phyloP scores from a whole-genome alignment of 352 stramenopile genomes.

The Phytophthora pluvialis region DNA sequence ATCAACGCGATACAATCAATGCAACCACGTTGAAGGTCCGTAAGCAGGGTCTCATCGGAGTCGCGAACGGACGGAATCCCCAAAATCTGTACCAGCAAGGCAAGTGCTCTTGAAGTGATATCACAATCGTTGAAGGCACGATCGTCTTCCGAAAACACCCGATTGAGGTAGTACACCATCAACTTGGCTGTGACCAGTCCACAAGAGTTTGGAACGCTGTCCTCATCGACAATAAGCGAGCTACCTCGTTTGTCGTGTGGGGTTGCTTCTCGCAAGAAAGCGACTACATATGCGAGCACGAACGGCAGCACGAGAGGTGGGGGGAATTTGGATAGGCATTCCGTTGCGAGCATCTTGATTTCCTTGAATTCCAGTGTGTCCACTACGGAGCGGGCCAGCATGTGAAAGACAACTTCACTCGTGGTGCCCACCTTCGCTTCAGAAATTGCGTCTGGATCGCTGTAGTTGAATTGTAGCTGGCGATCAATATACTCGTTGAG shows the following conservation, averaged over 20 bases:
- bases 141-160: slow-evolving; percentile 53
- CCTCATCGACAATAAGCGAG: slow-evolving; percentile 23
- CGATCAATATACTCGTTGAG: slow-evolving; percentile 34
- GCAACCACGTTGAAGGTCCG: slow-evolving; percentile 70
- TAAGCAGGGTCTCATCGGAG: slow-evolving; percentile 44
- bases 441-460: neutral
- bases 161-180: slow-evolving; percentile 82
- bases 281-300: slow-evolving; percentile 45
- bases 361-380: slow-evolving; percentile 83
- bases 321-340: slow-evolving; percentile 60
- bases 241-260: neutral
- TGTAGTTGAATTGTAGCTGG: slow-evolving; percentile 11
- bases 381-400: slow-evolving; percentile 47
- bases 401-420: slow-evolving; percentile 41
- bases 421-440: slow-evolving; percentile 1
- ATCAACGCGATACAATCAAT: slow-evolving; percentile 74
- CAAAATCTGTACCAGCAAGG: slow-evolving; percentile 57
- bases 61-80: slow-evolving; percentile 40
- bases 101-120: slow-evolving; percentile 33
- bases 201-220: slow-evolving; percentile 36
- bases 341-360: slow-evolving; percentile 72
- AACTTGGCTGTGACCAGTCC: slow-evolving; percentile 69
- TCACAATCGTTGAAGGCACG: slow-evolving; percentile 28
- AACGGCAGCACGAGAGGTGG: slow-evolving; percentile 42
- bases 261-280: slow-evolving; percentile 49